Conservation (phyloP, 768 basidiomycete species). For the Pisolithus albus region DNA sequence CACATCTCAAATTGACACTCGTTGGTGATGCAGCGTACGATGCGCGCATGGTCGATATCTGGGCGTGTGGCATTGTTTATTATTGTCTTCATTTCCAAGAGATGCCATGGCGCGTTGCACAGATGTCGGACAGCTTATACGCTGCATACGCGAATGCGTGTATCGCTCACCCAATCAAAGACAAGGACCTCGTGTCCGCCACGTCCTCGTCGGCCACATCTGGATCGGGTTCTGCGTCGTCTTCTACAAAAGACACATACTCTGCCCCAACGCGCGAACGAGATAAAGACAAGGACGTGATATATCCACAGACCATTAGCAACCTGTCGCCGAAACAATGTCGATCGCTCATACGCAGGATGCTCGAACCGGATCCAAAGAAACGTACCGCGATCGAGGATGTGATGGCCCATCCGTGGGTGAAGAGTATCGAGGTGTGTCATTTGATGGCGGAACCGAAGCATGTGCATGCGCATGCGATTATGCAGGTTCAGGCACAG, state of each 20-base stretch:
- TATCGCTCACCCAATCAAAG: constrained; percentile 15
- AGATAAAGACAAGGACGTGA: constrained; percentile 23
- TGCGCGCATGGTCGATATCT: constrained; percentile 93
- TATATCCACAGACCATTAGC: constrained; percentile 66
- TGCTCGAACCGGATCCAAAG: constrained; percentile 94
- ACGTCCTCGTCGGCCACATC: no score
- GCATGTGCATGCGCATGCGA: constrained; percentile 67
- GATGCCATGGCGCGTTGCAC: constrained; percentile 95
- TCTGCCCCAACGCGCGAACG: neutral
- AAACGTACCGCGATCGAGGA: constrained; percentile 72
- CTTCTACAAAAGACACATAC: constrained; percentile 2
- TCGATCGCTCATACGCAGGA: constrained; percentile 74
- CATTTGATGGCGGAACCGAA: constrained; percentile 53
- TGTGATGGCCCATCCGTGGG: constrained; percentile 71
- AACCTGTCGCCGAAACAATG: constrained; percentile 85
- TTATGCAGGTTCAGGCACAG: constrained; percentile 51
- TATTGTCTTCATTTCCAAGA: constrained; percentile 99
- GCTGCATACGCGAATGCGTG: constrained; percentile 57
- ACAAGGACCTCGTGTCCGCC: no score
- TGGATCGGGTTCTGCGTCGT: no score
- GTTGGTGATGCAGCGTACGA: constrained; percentile 69
- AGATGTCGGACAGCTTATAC: constrained; percentile 74
- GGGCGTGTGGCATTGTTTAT: constrained; percentile 96
- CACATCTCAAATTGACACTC: no score
- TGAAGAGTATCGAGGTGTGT: constrained; percentile 78